A percentile compares a stretch with the other conserved stretches of the same genome.
Conservation (phyloP, 257 asterid species). For the Echites panduratus region DNA sequence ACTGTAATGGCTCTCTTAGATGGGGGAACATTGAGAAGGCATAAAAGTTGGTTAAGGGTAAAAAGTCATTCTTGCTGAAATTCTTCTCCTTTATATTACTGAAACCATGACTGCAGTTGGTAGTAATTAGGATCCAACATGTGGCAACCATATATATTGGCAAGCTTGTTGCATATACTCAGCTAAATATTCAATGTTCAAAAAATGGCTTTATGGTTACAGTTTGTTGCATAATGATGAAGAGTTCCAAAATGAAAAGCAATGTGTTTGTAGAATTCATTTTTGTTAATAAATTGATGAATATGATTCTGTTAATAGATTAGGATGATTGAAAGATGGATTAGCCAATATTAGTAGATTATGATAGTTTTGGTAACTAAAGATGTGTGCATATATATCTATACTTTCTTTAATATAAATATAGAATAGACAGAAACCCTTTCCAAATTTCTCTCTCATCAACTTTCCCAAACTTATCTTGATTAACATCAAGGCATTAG, state of each 20-base stretch:
- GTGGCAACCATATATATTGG: not conserved
- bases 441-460: no score
- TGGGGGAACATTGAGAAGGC: constrained; percentile 87
- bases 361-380: no score
- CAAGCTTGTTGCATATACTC: not conserved
- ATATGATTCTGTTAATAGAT: no score
- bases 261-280: not conserved
- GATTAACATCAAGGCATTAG: no score
- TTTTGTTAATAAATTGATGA: no score
- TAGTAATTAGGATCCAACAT: not conserved
- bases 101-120: not conserved
- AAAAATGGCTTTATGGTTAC: not conserved
- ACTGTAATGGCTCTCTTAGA: constrained; percentile 92
- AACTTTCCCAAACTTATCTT: no score
- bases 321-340: no score
- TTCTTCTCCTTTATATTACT: constrained; percentile 5
- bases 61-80: constrained; percentile 12
- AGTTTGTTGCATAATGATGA: not conserved
- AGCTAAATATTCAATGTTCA: not conserved
- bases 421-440: no score
- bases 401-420: no score
- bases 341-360: no score
- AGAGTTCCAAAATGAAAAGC: not conserved
- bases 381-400: no score
- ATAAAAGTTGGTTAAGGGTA: constrained; percentile 94